A percentile compares a stretch with the other conserved stretches of the same genome.
Evolutionary conservation across 495 filamentous ascomycete genomes (phyloP).

Genomic region (Talaromyces liani): DNA sequence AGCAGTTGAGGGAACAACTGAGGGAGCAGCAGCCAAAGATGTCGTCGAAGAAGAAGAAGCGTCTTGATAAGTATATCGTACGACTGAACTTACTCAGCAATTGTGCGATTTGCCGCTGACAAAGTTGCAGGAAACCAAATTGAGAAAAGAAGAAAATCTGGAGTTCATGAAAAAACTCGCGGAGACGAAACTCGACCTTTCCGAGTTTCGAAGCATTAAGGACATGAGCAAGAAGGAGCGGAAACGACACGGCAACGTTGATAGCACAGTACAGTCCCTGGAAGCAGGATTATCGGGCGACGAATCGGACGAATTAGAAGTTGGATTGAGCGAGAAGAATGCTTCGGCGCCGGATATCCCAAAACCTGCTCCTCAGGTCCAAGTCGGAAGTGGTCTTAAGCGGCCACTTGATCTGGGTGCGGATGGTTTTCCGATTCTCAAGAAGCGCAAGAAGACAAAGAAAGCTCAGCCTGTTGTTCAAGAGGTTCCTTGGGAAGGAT

Average conservation of each 20-base stretch:
- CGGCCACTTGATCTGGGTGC: constrained; percentile 73
- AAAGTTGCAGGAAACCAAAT: constrained; percentile 66
- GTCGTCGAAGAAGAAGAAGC: constrained; percentile 86
- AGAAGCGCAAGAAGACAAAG: constrained; percentile 49
- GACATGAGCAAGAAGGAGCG: constrained; percentile 55
- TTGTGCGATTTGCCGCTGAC: background rate
- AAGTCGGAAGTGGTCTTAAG: constrained; percentile 75
- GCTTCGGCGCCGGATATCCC: constrained; percentile 5
- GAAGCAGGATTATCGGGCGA: constrained; percentile 22
- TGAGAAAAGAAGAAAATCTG: constrained; percentile 88
- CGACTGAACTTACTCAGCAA: no score
- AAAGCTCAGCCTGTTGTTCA: constrained; percentile 26
- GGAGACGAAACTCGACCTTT: constrained; percentile 71
- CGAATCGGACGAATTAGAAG: constrained; percentile 32
- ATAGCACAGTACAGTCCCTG: constrained; percentile 3
- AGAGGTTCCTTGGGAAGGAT: constrained; percentile 55
- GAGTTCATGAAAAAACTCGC: constrained; percentile 78
- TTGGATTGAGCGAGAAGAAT: constrained; percentile 1
- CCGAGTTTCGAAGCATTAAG: constrained; percentile 64
- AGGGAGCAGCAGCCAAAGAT: constrained; percentile 58
- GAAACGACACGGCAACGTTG: constrained; percentile 6
- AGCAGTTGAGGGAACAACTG: constrained; percentile 59
- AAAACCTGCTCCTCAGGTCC: constrained; percentile 14
- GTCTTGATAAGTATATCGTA: constrained; percentile 93
- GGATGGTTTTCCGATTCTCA: constrained; percentile 70